Conservation (phyloP, 495 filamentous ascomycete genomes). For the Hyaloscypha variabilis region DNA sequence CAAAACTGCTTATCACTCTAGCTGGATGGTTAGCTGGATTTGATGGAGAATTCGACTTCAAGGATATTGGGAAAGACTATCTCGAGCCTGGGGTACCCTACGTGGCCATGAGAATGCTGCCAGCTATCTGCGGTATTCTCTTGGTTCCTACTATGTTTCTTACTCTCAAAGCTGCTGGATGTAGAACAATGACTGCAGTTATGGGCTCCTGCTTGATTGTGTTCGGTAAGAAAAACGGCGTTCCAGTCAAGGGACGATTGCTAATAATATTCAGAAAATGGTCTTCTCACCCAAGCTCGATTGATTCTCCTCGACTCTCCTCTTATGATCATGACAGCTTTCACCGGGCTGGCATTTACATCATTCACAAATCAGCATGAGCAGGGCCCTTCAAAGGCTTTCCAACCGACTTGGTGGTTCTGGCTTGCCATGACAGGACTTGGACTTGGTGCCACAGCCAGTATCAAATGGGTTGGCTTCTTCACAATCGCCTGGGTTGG, state of each 20-base stretch:
- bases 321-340: conserved; percentile 87
- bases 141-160: conserved; percentile 91
- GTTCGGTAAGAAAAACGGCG: conserved; percentile 63
- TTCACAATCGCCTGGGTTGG: conserved; percentile 99
- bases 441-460: conserved; percentile 85
- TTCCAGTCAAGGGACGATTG: background rate
- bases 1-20: conserved; percentile 92
- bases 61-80: conserved; percentile 99
- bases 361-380: conserved; percentile 98
- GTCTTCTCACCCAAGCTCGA: conserved; percentile 89
- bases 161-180: conserved; percentile 88
- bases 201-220: conserved; percentile 85
- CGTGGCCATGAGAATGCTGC: conserved; percentile 94
- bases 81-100: conserved; percentile 93
- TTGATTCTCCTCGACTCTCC: conserved; percentile 96
- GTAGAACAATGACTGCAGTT: conserved; percentile 78
- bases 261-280: conserved; percentile 70
- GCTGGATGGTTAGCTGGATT: conserved; percentile 96
- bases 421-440: conserved; percentile 90
- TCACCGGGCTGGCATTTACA: conserved; percentile 87
- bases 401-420: conserved; percentile 93
- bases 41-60: conserved; percentile 95
- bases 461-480: conserved; percentile 98
- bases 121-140: conserved; percentile 83
- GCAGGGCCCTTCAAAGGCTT: conserved; percentile 83